Percentiles rank a stretch among this genome's conserved stretches.
Evolutionary conservation across 164 flowering plant genomes (phyloP).

Genomic region (Vitis riparia): DNA sequence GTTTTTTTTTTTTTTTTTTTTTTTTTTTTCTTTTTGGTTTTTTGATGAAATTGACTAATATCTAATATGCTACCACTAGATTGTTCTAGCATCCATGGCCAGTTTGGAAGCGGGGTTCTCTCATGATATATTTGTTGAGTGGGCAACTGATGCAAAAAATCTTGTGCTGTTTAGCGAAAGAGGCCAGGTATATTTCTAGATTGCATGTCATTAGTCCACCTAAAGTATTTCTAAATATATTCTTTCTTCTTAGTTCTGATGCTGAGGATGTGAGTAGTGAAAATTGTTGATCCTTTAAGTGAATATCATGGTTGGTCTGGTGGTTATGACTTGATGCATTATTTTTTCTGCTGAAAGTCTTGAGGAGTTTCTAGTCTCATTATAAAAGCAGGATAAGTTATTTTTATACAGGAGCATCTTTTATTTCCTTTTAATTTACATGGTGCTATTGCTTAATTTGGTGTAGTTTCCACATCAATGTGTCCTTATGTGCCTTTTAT

Average conservation of each 20-base stretch:
- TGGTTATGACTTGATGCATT: neutral
- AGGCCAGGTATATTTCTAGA: constrained; percentile 69
- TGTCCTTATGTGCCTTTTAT: too few relatives aligned
- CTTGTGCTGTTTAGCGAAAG: constrained; percentile 94
- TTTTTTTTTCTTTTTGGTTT: neutral
- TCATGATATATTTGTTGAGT: constrained; percentile 93
- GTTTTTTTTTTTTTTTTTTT: neutral
- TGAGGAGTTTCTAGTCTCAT: neutral
- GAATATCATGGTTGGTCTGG: neutral
- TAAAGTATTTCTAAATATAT: neutral
- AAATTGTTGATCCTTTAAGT: too few relatives aligned
- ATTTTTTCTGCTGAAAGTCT: neutral
- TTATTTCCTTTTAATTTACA: too few relatives aligned
- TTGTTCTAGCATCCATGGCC: constrained; percentile 96
- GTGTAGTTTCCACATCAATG: too few relatives aligned
- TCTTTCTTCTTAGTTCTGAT: neutral
- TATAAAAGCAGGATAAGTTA: too few relatives aligned
- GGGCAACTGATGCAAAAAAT: constrained; percentile 87
- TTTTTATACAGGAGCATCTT: too few relatives aligned
- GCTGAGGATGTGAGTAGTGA: neutral
- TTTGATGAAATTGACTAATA: constrained; percentile 17
- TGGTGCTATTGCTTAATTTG: too few relatives aligned
- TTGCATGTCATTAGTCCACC: neutral
- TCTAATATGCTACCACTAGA: constrained; percentile 40
- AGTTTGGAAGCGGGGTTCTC: constrained; percentile 95